Percentiles rank a stretch among this genome's conserved stretches.
phyloP scores from a whole-genome alignment of 108 stramenopile species.

The Conticribra weissflogii region DNA sequence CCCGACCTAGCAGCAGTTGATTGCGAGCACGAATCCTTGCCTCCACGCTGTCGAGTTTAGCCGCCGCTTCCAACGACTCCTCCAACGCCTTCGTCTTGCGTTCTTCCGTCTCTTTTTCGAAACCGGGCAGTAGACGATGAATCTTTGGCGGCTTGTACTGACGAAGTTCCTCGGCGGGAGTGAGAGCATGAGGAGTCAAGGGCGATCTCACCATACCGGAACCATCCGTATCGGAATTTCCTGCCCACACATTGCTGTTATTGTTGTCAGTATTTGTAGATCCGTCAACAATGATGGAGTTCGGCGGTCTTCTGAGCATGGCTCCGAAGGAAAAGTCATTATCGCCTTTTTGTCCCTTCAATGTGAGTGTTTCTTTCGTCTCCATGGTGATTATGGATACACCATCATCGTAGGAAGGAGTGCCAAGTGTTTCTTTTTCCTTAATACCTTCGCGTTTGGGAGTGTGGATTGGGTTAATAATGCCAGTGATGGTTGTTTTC shows the following conservation, averaged over 20 bases:
- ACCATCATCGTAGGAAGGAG: conserved; percentile 37
- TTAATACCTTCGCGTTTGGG: background rate
- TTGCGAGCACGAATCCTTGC: conserved; percentile 40
- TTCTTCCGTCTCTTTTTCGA: conserved; percentile 21
- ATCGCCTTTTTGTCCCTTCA: conserved; percentile 5
- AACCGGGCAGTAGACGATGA: conserved; percentile 26
- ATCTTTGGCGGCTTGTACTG: conserved; percentile 21
- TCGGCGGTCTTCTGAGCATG: conserved; percentile 45
- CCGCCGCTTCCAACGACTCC: conserved; percentile 16
- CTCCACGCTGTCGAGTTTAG: conserved; percentile 43
- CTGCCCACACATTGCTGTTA: background rate
- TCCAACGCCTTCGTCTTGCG: conserved; percentile 28
- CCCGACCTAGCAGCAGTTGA: conserved; percentile 23
- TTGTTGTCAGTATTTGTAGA: background rate
- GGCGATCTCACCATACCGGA: conserved; percentile 7
- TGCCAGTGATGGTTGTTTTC: too few relatives aligned
- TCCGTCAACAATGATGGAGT: conserved; percentile 48
- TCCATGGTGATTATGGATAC: conserved; percentile 53
- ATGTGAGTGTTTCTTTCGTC: conserved; percentile 30
- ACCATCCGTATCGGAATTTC: background rate
- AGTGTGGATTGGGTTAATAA: too few relatives aligned
- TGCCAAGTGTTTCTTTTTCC: background rate
- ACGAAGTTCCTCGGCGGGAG: background rate
- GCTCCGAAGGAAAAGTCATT: conserved; percentile 28
- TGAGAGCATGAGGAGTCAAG: background rate